phyloP scores from a whole-genome alignment of 768 basidiomycete genomes.

The Mycena albidolilacea region DNA sequence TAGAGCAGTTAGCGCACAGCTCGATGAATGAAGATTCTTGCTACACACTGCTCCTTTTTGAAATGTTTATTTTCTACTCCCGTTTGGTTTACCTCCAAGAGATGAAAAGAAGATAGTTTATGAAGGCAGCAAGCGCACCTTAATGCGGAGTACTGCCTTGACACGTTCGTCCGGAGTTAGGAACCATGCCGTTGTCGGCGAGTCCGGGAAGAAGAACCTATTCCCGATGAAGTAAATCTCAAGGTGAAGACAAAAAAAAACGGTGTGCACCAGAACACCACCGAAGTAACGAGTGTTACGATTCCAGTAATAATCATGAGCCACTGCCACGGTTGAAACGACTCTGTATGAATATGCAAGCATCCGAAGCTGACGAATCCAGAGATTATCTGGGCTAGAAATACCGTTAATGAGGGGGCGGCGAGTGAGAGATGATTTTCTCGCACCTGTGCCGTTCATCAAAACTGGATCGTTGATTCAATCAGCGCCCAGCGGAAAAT shows the following conservation, averaged over 20 bases:
- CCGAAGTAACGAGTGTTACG: slow-evolving; percentile 58
- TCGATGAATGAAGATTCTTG: not conserved
- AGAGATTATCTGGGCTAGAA: slow-evolving; percentile 75
- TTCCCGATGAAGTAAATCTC: not conserved
- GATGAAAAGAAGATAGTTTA: too few species aligned
- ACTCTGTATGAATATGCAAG: slow-evolving; percentile 69
- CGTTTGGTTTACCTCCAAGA: slow-evolving; percentile 68
- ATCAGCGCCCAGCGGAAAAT: not conserved
- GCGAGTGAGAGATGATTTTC: too few species aligned
- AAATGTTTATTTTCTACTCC: slow-evolving; percentile 74
- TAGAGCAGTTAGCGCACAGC: not conserved
- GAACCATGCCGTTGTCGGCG: slow-evolving; percentile 75
- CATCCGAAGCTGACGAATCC: slow-evolving; percentile 79
- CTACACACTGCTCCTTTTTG: slow-evolving; percentile 74
- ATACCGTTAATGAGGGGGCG: too few species aligned
- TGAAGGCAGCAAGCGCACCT: not conserved
- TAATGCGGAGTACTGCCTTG: slow-evolving; percentile 67
- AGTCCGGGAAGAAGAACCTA: slow-evolving; percentile 65
- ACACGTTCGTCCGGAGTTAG: slow-evolving; percentile 44
- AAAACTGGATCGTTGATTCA: slow-evolving; percentile 59
- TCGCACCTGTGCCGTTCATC: slow-evolving; percentile 77
- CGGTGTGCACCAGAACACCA: slow-evolving; percentile 57
- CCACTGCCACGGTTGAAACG: slow-evolving; percentile 84
- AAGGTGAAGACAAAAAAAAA: too few species aligned
- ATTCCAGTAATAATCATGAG: slow-evolving; percentile 68